Base-by-base conservation (phyloP, 2,329 filamentous ascomycete species). In the Cladophialophora yegresii region DNA sequence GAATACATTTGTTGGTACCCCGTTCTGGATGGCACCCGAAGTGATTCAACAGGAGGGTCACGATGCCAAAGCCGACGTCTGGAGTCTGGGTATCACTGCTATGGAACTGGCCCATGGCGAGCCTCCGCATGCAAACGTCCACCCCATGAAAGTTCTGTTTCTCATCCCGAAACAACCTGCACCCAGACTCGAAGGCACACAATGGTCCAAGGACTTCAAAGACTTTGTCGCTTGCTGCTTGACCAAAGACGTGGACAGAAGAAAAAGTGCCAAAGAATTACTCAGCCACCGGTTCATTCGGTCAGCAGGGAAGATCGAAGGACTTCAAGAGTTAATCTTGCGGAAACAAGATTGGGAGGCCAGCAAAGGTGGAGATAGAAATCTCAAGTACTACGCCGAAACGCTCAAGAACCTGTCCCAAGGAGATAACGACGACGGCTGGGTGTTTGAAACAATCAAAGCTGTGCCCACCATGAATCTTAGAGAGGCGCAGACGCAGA, bases 21-120 rank as follows among this genome's bases (percentile, higher is more conserved):
- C 95, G 0, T 96, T 96, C 75, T 96, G 92, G 92, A 96, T 96
- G 92, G 92, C 92, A 0, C 92, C 92, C 1, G 92, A 96, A 75
- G 92, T 96, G 40, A 96, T 96, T 70, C 89, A 96, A 75, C 92
- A 96, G 77, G 87, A 91, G 68, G 86, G 86, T 49, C 88, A 89
- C 70, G 92, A 93, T 76, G 95, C 91, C 80, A 95, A 95, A 77
- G 92, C 92, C 5, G 92, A 96, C 73, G 92, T 96, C 63, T 96
- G 92, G 92, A 96, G 91, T 0, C 79, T 96, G 51, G 92, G 92
- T 7, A 96, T 96, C 72, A 96, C 92, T 0, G 92, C 92, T 12
- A 92, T 96, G 77, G 92, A 96, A 76, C 84, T 96, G 81, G 89
- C 91, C 36, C 86, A 92, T 58, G 92, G 92, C 68, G 92, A 96